Evolutionary conservation across 2,329 filamentous ascomycete genomes (phyloP).

Genomic region (Didymella pomorum): DNA sequence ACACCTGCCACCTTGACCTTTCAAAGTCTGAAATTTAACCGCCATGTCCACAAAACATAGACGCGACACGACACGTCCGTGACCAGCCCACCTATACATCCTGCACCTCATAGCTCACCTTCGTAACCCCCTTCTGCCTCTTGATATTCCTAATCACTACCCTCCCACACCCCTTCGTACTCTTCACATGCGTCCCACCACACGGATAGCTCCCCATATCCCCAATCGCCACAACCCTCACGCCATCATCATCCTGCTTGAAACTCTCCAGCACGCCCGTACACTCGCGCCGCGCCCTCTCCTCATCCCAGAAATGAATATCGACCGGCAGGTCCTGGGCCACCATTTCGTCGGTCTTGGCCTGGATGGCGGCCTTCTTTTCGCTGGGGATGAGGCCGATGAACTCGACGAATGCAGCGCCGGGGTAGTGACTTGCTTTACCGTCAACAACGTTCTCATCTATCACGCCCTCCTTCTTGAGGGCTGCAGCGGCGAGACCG

Average conservation of each 20-base stretch:
- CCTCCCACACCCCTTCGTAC: conserved; percentile 65
- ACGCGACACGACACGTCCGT: too few species aligned
- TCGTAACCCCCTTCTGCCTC: conserved; percentile 68
- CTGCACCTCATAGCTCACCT: conserved; percentile 60
- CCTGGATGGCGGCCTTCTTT: conserved; percentile 62
- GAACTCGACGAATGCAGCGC: conserved; percentile 73
- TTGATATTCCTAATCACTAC: conserved; percentile 73
- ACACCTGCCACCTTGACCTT: too few species aligned
- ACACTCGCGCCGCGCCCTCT: conserved; percentile 60
- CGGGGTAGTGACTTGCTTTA: conserved; percentile 77
- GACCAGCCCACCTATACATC: conserved; percentile 23
- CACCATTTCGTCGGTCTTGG: conserved; percentile 66
- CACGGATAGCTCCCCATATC: conserved; percentile 76
- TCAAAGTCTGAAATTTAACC: too few species aligned
- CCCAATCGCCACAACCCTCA: conserved; percentile 73
- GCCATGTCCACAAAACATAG: too few species aligned
- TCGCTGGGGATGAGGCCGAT: conserved; percentile 68
- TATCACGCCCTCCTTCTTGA: conserved; percentile 57
- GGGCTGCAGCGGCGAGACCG: conserved; percentile 69
- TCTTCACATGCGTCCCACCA: conserved; percentile 75
- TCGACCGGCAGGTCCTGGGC: conserved; percentile 49
- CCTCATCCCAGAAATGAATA: conserved; percentile 73
- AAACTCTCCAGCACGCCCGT: conserved; percentile 51
- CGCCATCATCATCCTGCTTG: conserved; percentile 44
- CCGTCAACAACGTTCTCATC: conserved; percentile 65